Evolutionary conservation across 2,329 filamentous ascomycete species (phyloP).

Genomic region (Trichophyton mentagrophytes): DNA sequence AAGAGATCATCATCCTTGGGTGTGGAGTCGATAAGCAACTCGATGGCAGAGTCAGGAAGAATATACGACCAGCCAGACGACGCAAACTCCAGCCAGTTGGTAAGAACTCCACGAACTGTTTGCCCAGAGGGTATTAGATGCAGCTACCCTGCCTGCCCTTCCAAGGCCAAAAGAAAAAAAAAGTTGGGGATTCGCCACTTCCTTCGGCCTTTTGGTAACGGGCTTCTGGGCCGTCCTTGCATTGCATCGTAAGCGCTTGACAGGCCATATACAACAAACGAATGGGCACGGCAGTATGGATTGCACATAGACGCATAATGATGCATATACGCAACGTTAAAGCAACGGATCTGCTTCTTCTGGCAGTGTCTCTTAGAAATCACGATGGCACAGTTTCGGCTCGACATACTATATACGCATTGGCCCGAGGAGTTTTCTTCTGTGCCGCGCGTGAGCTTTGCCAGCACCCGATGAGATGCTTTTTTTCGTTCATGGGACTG

Average conservation of each 20-base stretch:
- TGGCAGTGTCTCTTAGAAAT: background rate
- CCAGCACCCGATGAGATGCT: background rate
- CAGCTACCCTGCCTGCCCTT: background rate
- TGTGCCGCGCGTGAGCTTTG: background rate
- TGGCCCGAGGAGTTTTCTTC: background rate
- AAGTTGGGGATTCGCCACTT: slow-evolving; percentile 3
- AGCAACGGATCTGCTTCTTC: background rate
- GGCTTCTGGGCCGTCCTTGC: background rate
- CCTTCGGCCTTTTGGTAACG: background rate
- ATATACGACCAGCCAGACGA: background rate
- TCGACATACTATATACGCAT: background rate
- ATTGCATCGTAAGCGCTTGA: background rate
- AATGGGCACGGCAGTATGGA: background rate
- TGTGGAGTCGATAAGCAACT: background rate
- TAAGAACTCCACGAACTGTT: background rate
- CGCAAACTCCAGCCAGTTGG: background rate
- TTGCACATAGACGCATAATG: background rate
- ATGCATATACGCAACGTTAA: background rate
- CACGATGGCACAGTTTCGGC: background rate
- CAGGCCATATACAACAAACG: background rate
- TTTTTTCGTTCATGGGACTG: background rate
- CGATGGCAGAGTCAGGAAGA: background rate
- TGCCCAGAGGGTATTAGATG: background rate
- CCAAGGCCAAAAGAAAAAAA: background rate
- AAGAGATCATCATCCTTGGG: background rate